Percentiles rank a stretch among this genome's conserved stretches.
phyloP scores from a whole-genome alignment of 2,329 filamentous ascomycete genomes.

The Ceratocystis variospora region DNA sequence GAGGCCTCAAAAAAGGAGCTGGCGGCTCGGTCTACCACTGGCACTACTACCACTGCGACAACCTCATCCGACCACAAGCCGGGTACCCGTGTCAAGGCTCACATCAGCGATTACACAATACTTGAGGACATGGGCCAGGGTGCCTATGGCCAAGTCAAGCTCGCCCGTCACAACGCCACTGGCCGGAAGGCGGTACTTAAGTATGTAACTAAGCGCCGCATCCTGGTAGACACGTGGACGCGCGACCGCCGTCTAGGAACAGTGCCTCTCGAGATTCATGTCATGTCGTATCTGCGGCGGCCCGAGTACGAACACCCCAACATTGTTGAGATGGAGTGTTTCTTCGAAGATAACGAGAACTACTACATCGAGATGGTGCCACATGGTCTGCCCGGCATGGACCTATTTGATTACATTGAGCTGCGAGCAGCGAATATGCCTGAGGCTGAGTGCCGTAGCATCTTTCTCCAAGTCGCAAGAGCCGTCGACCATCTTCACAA shows the following conservation, averaged over 20 bases:
- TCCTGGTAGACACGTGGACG: constrained; percentile 97
- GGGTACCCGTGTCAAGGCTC: constrained; percentile 25
- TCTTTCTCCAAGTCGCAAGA: constrained; percentile 83
- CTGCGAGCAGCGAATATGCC: constrained; percentile 82
- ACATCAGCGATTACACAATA: constrained; percentile 79
- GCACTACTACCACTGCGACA: constrained; percentile 4
- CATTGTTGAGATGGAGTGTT: constrained; percentile 59
- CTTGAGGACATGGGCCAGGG: constrained; percentile 98
- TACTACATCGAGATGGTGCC: constrained; percentile 99
- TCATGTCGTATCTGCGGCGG: constrained; percentile 78
- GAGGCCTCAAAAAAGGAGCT: not conserved
- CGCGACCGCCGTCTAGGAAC: constrained; percentile 84
- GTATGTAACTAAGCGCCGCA: constrained; percentile 92
- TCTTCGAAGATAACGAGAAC: constrained; percentile 70
- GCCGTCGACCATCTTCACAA: constrained; percentile 86
- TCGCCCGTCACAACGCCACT: constrained; percentile 71
- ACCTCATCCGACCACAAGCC: constrained; percentile 48
- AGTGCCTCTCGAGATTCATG: constrained; percentile 92
- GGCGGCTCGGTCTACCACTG: not conserved
- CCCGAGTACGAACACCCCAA: constrained; percentile 55
- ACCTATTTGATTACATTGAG: constrained; percentile 97
- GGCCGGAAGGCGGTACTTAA: constrained; percentile 85
- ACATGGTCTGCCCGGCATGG: constrained; percentile 91
- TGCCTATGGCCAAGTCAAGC: constrained; percentile 93
- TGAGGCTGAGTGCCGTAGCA: constrained; percentile 81